Conservation (phyloP, 2,329 filamentous ascomycete genomes). For the Aspergillus hortae region DNA sequence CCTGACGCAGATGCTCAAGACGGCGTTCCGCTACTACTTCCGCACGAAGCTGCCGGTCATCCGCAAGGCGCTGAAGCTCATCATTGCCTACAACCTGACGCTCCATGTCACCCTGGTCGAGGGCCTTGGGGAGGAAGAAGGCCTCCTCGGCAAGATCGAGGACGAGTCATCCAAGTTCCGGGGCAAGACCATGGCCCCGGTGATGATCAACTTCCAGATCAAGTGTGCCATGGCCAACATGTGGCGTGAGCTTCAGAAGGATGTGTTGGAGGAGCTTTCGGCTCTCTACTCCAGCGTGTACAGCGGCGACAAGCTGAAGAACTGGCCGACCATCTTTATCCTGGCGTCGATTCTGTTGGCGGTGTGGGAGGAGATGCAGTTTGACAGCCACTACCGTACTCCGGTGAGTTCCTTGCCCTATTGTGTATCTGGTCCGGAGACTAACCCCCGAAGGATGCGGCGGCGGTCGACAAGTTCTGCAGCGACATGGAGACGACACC, state of each 20-base stretch:
- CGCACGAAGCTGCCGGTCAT: constrained; percentile 86
- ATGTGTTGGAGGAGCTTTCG: constrained; percentile 91
- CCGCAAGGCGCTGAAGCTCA: constrained; percentile 90
- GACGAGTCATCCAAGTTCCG: constrained; percentile 82
- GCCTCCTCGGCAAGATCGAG: constrained; percentile 76
- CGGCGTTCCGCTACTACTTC: constrained; percentile 86
- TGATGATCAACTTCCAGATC: constrained; percentile 99
- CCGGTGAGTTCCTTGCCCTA: constrained; percentile 43
- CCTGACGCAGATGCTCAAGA: constrained; percentile 93
- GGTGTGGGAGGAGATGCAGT: constrained; percentile 98
- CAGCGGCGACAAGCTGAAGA: constrained; percentile 94
- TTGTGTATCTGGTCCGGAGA: background rate
- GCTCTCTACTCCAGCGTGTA: constrained; percentile 95
- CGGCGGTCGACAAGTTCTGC: constrained; percentile 90
- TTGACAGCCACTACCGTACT: constrained; percentile 93
- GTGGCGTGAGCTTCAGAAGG: constrained; percentile 97
- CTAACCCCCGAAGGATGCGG: constrained; percentile 54
- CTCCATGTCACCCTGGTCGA: constrained; percentile 93
- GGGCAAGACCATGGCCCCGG: constrained; percentile 86
- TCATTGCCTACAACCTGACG: constrained; percentile 93
- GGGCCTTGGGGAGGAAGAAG: constrained; percentile 76
- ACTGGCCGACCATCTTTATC: constrained; percentile 99
- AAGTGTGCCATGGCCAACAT: constrained; percentile 96
- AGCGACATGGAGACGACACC: constrained; percentile 94
- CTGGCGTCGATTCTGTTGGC: constrained; percentile 86